phyloP scores from a whole-genome alignment of 202 grass and related monocot species.

The Eragrostis tef region DNA sequence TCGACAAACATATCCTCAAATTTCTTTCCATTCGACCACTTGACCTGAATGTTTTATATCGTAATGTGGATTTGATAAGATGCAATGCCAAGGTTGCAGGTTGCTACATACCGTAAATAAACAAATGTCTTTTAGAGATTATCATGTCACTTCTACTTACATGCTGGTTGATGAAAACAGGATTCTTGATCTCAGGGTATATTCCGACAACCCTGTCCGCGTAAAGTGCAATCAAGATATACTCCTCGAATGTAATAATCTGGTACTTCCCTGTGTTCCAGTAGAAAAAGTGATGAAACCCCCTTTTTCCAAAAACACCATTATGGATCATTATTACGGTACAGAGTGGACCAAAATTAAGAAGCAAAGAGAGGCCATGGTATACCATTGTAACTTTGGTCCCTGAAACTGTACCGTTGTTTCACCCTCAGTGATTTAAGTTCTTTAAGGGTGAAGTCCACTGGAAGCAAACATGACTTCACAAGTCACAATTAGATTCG shows the following conservation, averaged over 20 bases:
- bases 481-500: conserved; percentile 27
- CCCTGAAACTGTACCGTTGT: conserved; percentile 73
- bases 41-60: conserved; percentile 60
- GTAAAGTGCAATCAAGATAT: conserved; percentile 71
- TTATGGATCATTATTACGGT: conserved; percentile 1
- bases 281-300: not conserved
- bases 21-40: conserved; percentile 74
- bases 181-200: conserved; percentile 96
- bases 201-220: conserved; percentile 83
- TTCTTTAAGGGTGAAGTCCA: conserved; percentile 86
- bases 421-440: conserved; percentile 82
- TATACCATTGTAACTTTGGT: conserved; percentile 84
- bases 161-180: conserved; percentile 84
- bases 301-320: not conserved
- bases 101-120: not conserved
- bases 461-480: conserved; percentile 54
- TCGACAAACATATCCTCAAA: conserved; percentile 91
- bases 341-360: not conserved
- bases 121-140: not conserved
- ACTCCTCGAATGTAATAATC: conserved; percentile 96
- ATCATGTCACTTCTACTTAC: conserved; percentile 58
- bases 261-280: conserved; percentile 61
- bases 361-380: not conserved
- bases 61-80: not conserved
- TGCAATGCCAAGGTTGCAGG: not conserved